Percentiles rank a stretch among this genome's conserved stretches.
These are phyloP conservation scores for Starmerella tilneyi DNA, from an alignment of 805 yeast species.

Conservation along the genomic window DNA sequence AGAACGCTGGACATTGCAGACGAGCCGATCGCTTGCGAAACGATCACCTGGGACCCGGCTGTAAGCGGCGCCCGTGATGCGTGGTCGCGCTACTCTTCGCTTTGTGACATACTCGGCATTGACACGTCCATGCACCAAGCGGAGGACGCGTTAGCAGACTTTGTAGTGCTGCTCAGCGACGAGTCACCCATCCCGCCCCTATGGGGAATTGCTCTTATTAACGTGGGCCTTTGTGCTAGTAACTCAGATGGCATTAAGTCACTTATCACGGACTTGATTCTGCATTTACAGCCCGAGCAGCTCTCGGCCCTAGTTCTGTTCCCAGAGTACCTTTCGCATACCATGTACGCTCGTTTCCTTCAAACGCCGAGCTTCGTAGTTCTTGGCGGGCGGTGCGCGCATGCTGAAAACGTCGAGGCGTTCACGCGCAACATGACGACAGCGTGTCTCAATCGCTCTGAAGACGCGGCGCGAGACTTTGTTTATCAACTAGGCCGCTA, in stretches of 20 bases:
- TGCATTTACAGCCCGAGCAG: conserved; percentile 41
- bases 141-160: conserved; percentile 60
- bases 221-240: conserved; percentile 59
- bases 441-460: conserved; percentile 31
- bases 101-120: conserved; percentile 69
- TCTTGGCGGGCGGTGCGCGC: conserved; percentile 37
- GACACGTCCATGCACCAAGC: conserved; percentile 83
- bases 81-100: conserved; percentile 66
- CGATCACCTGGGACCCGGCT: conserved; percentile 38
- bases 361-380: conserved; percentile 50
- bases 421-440: conserved; percentile 34
- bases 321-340: conserved; percentile 35
- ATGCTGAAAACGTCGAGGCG: conserved; percentile 43
- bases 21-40: conserved; percentile 31
- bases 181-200: conserved; percentile 47
- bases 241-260: conserved; percentile 68
- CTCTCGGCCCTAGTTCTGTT: conserved; percentile 40
- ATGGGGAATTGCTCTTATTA: conserved; percentile 65
- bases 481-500: conserved; percentile 36
- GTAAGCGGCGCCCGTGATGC: conserved; percentile 29
- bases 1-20: conserved; percentile 41
- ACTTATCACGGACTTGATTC: conserved; percentile 46
- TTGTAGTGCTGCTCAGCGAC: conserved; percentile 43
- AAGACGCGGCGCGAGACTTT: conserved; percentile 27
- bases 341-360: conserved; percentile 51